These are phyloP conservation scores for Zelopaecilomyces penicillatus DNA, from an alignment of 2,329 filamentous ascomycete genomes.

Conservation along the genomic window DNA sequence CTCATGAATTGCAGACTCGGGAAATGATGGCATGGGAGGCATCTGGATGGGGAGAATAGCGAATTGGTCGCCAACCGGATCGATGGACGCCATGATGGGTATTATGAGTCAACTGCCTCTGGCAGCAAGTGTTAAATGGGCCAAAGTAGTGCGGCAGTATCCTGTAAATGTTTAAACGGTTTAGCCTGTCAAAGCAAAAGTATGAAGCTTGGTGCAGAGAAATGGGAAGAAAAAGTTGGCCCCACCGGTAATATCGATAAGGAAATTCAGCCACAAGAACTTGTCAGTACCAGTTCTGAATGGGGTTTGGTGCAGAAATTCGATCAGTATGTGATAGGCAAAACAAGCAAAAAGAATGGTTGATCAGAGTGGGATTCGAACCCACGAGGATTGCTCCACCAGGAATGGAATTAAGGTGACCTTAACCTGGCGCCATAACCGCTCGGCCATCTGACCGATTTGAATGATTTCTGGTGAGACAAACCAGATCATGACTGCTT, in stretches of 20 bases:
- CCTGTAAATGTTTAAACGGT: background rate
- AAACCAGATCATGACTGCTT: no score
- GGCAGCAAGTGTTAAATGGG: no score
- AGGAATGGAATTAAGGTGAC: constrained; percentile 12
- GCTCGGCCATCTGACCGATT: constrained; percentile 10
- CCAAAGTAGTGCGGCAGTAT: no score
- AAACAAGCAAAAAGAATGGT: constrained; percentile 7
- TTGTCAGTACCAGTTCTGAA: no score
- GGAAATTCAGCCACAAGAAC: background rate
- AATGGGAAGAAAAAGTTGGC: constrained; percentile 3
- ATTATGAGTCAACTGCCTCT: no score
- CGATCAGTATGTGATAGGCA: background rate
- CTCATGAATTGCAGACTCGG: constrained; percentile 62
- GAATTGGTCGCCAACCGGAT: constrained; percentile 45
- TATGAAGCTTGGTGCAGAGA: background rate
- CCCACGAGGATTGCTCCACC: constrained; percentile 13
- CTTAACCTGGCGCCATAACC: constrained; percentile 12
- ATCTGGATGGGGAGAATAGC: constrained; percentile 60
- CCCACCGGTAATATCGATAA: constrained; percentile 3
- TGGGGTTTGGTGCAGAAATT: background rate
- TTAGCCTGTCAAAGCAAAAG: background rate
- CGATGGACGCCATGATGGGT: constrained; percentile 20
- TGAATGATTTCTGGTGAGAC: no score
- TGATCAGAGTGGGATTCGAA: constrained; percentile 12
- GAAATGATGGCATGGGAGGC: constrained; percentile 53